Evolutionary conservation across 202 grass and related monocot genomes (phyloP).

Genomic region (Dendrocalamus latiflorus): DNA sequence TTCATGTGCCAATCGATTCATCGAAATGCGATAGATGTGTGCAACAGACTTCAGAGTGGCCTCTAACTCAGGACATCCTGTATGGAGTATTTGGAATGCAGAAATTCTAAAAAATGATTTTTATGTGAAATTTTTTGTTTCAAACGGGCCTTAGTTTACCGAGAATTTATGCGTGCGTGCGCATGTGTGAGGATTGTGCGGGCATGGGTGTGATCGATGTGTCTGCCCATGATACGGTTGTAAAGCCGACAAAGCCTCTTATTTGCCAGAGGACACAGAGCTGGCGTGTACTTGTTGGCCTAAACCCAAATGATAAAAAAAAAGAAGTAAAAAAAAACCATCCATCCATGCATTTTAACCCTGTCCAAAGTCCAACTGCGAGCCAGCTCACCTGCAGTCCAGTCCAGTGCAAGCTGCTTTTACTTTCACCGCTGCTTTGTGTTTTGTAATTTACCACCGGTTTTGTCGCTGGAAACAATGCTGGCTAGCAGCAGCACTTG

Average conservation of each 20-base stretch:
- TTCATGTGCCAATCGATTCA: neutral
- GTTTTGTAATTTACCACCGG: neutral
- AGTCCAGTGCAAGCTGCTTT: neutral
- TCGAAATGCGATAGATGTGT: neutral
- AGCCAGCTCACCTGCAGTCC: constrained; percentile 24
- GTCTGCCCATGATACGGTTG: constrained; percentile 11
- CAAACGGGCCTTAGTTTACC: neutral
- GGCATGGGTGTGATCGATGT: neutral
- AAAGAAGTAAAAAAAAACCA: neutral
- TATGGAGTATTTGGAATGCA: neutral
- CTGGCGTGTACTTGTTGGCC: constrained; percentile 1
- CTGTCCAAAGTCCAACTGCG: neutral
- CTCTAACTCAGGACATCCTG: neutral
- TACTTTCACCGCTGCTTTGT: neutral
- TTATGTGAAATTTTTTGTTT: neutral
- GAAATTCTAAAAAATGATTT: neutral
- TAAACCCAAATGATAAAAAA: neutral
- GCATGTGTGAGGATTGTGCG: neutral
- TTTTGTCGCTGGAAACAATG: neutral
- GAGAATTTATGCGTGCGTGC: neutral
- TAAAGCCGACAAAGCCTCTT: constrained; percentile 41
- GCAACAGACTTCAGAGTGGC: neutral
- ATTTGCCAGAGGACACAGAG: constrained; percentile 24
- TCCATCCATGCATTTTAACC: constrained; percentile 10
- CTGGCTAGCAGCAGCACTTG: neutral